These are phyloP conservation scores for Paramyrothecium sp. DNA, from an alignment of 2,329 filamentous ascomycete genomes.

Conservation along the genomic window DNA sequence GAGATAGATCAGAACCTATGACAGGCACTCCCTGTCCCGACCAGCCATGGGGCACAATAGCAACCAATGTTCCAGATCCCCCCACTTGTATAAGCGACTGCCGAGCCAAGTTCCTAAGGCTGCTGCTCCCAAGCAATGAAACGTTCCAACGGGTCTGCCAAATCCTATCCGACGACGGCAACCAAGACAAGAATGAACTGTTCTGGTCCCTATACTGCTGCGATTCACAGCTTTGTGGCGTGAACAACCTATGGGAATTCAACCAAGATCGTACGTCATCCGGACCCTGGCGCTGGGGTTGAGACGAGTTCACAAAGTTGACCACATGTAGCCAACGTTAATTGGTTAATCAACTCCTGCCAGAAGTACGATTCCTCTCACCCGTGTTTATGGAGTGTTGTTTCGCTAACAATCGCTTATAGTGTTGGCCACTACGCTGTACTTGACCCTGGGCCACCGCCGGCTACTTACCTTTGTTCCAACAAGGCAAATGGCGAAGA, in stretches of 20 bases:
- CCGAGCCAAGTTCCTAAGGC: conserved; percentile 26
- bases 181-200: conserved; percentile 20
- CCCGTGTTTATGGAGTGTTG: neutral
- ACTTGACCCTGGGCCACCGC: conserved; percentile 23
- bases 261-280: conserved; percentile 42
- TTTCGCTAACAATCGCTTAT: conserved; percentile 5
- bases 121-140: conserved; percentile 22
- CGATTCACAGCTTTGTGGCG: conserved; percentile 48
- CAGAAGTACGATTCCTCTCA: conserved; percentile 38
- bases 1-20: neutral
- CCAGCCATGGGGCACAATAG: conserved; percentile 26
- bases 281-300: neutral
- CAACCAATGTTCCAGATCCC: conserved; percentile 25
- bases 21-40: conserved; percentile 13
- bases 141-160: conserved; percentile 30
- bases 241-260: conserved; percentile 28
- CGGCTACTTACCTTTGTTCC: conserved; percentile 17
- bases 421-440: conserved; percentile 23
- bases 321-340: conserved; percentile 43
- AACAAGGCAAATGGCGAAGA: neutral
- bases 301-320: conserved; percentile 5
- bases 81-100: conserved; percentile 32
- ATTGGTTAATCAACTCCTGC: conserved; percentile 49
- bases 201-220: conserved; percentile 52
- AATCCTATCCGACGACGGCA: conserved; percentile 21